These are phyloP conservation scores for Avena eriantha DNA, from an alignment of 176 grass and related monocot species.

Conservation along the genomic window DNA sequence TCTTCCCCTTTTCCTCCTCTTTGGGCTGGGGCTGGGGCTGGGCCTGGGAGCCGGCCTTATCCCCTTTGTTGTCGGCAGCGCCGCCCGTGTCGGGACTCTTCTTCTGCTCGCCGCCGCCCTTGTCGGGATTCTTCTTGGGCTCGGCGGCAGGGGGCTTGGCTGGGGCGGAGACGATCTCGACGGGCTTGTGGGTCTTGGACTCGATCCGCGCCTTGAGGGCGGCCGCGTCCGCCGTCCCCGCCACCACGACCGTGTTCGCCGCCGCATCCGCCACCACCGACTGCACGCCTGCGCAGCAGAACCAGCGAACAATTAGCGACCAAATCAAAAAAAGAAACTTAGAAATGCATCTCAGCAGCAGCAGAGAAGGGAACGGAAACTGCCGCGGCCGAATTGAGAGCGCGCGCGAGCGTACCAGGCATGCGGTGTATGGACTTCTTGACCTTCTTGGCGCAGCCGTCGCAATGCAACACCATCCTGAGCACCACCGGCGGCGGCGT, in stretches of 20 bases:
- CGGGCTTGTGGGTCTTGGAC: slow-evolving; percentile 55
- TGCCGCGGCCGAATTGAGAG: background rate
- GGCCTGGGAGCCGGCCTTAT: slow-evolving; percentile 20
- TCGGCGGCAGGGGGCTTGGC: slow-evolving; percentile 35
- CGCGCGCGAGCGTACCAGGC: slow-evolving; percentile 29
- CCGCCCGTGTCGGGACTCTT: slow-evolving; percentile 50
- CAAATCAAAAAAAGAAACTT: background rate
- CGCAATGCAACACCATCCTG: slow-evolving; percentile 72
- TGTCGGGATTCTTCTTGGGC: slow-evolving; percentile 24
- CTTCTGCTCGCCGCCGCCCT: slow-evolving; percentile 29
- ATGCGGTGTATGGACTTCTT: slow-evolving; percentile 49
- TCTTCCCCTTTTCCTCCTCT: slow-evolving; percentile 49
- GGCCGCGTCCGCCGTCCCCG: slow-evolving; percentile 58
- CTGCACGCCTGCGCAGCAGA: slow-evolving; percentile 49
- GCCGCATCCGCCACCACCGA: slow-evolving; percentile 41
- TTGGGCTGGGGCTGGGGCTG: slow-evolving; percentile 26
- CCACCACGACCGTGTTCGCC: slow-evolving; percentile 51
- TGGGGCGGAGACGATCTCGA: slow-evolving; percentile 57
- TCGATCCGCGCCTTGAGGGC: slow-evolving; percentile 66
- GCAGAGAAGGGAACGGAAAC: no score
- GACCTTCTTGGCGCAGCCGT: slow-evolving; percentile 82
- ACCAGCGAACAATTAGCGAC: background rate
- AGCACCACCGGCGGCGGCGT: slow-evolving; percentile 52
- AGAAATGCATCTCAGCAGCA: background rate
- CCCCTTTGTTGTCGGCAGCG: slow-evolving; percentile 45